phyloP scores from a whole-genome alignment of 164 flowering plant genomes.

The Dillenia turbinata region DNA sequence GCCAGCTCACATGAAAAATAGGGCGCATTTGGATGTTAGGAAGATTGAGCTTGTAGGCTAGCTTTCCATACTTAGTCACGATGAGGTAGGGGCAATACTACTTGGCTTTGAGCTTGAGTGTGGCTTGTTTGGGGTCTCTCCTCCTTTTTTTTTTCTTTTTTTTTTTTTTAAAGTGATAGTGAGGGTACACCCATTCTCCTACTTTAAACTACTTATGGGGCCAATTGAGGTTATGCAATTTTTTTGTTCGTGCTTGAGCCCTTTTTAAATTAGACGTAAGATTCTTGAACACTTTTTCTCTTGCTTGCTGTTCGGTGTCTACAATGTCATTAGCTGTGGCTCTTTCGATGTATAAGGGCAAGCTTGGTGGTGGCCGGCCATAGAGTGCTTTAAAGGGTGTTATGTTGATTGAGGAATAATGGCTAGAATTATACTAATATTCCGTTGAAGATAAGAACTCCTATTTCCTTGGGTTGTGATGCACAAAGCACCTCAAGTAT shows the following conservation, averaged over 20 bases:
- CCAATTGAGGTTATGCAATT: background rate
- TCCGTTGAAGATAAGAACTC: background rate
- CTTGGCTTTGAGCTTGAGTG: conserved; percentile 1
- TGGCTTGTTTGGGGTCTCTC: too few species aligned
- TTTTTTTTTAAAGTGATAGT: conserved; percentile 1
- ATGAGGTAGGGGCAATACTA: background rate
- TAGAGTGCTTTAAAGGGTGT: conserved; percentile 9
- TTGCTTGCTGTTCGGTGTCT: background rate
- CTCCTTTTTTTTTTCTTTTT: too few species aligned
- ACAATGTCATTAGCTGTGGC: background rate
- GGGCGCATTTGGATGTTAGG: conserved; percentile 1
- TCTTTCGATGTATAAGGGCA: background rate
- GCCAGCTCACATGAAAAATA: conserved; percentile 1
- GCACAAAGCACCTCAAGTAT: too few species aligned
- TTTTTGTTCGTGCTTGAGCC: background rate
- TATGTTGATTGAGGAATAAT: background rate
- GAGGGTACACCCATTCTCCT: background rate
- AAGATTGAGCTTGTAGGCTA: conserved; percentile 5
- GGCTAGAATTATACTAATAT: conserved; percentile 1
- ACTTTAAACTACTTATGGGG: background rate
- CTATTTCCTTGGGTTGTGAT: too few species aligned
- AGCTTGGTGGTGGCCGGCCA: conserved; percentile 6
- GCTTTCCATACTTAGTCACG: background rate
- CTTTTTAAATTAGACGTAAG: background rate
- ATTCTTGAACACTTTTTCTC: background rate